Evolutionary conservation across 257 asterid genomes (phyloP).

Genomic region (Rhazya stricta): DNA sequence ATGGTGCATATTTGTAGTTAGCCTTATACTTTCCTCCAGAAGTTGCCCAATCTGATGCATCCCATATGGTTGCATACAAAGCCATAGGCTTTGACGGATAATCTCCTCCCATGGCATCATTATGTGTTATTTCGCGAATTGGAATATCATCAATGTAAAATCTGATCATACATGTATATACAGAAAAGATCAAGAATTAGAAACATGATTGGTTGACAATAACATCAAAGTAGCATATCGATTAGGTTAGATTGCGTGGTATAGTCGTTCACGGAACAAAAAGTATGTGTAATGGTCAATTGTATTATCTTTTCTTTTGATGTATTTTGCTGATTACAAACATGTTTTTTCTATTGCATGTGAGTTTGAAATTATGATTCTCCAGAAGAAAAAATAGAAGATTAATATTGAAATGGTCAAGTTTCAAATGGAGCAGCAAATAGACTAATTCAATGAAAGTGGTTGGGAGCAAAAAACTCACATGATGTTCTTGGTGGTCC

Average conservation of each 20-base stretch:
- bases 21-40: slow-evolving; percentile 75
- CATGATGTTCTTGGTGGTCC: slow-evolving; percentile 82
- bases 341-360: background rate
- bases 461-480: slow-evolving; percentile 31
- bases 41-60: slow-evolving; percentile 96
- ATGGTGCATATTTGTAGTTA: slow-evolving; percentile 87
- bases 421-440: slow-evolving; percentile 28
- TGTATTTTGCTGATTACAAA: background rate
- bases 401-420: slow-evolving; percentile 43
- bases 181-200: background rate
- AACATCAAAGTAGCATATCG: background rate
- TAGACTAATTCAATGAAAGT: slow-evolving; percentile 27
- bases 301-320: background rate
- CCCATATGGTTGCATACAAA: slow-evolving; percentile 91
- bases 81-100: slow-evolving; percentile 92
- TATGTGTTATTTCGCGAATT: slow-evolving; percentile 55
- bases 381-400: background rate
- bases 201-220: too few relatives aligned
- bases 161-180: slow-evolving; percentile 29
- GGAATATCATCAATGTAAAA: slow-evolving; percentile 82
- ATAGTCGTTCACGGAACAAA: slow-evolving; percentile 5
- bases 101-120: slow-evolving; percentile 76
- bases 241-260: slow-evolving; percentile 8
- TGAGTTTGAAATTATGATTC: background rate
- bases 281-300: background rate